Base-by-base conservation (phyloP, 78 protist species). In the Tieghemostelium lacteum region DNA sequence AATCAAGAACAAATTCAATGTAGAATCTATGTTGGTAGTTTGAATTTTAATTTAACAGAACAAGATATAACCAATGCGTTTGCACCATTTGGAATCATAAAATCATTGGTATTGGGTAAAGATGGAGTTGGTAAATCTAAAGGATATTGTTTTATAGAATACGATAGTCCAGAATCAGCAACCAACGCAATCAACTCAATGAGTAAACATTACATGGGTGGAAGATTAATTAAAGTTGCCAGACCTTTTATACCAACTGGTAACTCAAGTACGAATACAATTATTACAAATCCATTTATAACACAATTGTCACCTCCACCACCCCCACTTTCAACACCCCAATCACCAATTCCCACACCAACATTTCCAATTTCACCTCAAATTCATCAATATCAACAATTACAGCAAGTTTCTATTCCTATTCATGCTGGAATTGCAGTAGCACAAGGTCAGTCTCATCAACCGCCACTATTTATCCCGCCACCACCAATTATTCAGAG, bases 41-140 rank as follows among this genome's bases (percentile, higher is more conserved):
- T 83, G 12, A 67, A 83, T 45, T 83, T 83, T 73, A 83, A 36
- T 50, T 57, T 83, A 31, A 69, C 91, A 14, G 86, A 75, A 42
- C 62, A 73, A 8, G 91, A 57, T 31, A 66, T 83, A 17, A 60
- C 29, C 12, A n/a, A 31, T 14, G 61, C 61, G 26, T 83, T 83
- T 17, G 37, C 78, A 22, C 69, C 36, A 22, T 83, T 83, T 83
- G 91, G 91, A 6, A 58, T 34, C 1, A 69, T 83, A 22, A 83
- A 83, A 69, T 57, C 91, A 36, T 20, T 83, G 24, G 8, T 63
- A 17, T 73, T 83, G 10, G 74, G 77, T 20, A 83, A 83, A 45
- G 91, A 83, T n/a, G 63, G 61, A n/a, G 60, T 39, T 39, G 91
- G 91, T 29, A 83, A 69, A 69, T 83, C 91, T 20, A 83, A 69